Conservation (phyloP, 805 yeast genomes). For the Pichia cabralensis region DNA sequence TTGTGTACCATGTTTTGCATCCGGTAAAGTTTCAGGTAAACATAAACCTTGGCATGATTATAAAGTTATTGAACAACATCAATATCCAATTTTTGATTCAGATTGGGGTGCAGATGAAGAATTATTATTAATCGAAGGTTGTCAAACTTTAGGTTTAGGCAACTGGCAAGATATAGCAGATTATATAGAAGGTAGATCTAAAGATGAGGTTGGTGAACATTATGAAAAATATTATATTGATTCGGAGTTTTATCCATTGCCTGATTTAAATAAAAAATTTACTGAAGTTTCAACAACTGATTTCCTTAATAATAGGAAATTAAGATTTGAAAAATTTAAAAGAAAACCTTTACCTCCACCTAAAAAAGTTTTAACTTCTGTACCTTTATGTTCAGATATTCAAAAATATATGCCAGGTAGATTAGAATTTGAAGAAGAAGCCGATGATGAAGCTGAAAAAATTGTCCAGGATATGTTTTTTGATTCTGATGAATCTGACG, state of each 20-base stretch:
- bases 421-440: constrained; percentile 91
- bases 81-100: constrained; percentile 80
- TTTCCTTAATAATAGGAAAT: constrained; percentile 57
- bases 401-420: constrained; percentile 99
- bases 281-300: constrained; percentile 51
- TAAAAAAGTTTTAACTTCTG: constrained; percentile 81
- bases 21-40: constrained; percentile 67
- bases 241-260: constrained; percentile 73
- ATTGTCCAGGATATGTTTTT: constrained; percentile 92
- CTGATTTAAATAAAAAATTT: constrained; percentile 71
- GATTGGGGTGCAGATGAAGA: constrained; percentile 99
- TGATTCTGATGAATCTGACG: constrained; percentile 83
- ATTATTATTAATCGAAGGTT: constrained; percentile 75
- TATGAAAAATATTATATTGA: constrained; percentile 64
- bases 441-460: constrained; percentile 92
- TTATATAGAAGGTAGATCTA: constrained; percentile 84
- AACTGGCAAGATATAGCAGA: constrained; percentile 98
- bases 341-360: constrained; percentile 77
- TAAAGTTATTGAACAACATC: constrained; percentile 84
- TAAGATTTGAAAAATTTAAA: constrained; percentile 62
- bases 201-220: constrained; percentile 85
- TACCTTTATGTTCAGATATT: constrained; percentile 92
- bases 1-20: constrained; percentile 96
- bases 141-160: constrained; percentile 86
- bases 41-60: constrained; percentile 96